Evolutionary conservation across 2,329 filamentous ascomycete genomes (phyloP).

Genomic region (Aspergillus flavus): DNA sequence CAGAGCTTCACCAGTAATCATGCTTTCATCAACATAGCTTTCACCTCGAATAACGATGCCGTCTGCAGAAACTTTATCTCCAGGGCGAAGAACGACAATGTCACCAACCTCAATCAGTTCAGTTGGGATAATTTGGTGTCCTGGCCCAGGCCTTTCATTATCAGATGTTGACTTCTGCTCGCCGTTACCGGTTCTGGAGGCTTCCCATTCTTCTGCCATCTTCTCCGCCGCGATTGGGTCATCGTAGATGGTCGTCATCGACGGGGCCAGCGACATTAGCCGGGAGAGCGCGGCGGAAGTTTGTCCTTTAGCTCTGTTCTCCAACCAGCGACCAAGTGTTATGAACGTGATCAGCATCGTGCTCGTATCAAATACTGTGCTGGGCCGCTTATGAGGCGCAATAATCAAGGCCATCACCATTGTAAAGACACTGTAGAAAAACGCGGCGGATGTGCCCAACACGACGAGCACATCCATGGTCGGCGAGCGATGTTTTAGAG

Average conservation of each 20-base stretch:
- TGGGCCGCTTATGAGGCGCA: conserved; percentile 77
- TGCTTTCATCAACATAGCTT: conserved; percentile 94
- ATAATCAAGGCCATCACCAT: conserved; percentile 80
- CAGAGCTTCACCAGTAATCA: conserved; percentile 98
- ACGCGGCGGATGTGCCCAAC: conserved; percentile 89
- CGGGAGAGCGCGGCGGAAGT: conserved; percentile 91
- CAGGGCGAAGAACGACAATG: conserved; percentile 87
- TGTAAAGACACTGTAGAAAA: conserved; percentile 88
- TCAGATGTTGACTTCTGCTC: conserved; percentile 17
- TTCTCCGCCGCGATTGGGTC: conserved; percentile 94
- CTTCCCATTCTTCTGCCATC: conserved; percentile 76
- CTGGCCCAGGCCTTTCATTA: conserved; percentile 52
- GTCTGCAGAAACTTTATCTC: conserved; percentile 95
- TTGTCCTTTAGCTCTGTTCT: conserved; percentile 93
- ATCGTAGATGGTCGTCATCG: conserved; percentile 94
- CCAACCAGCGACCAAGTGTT: conserved; percentile 83
- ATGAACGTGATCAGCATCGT: conserved; percentile 98
- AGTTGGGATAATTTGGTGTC: conserved; percentile 85
- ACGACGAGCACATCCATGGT: conserved; percentile 98
- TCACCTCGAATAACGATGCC: conserved; percentile 84
- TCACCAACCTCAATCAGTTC: conserved; percentile 94
- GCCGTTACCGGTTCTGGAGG: conserved; percentile 10
- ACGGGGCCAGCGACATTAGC: conserved; percentile 93
- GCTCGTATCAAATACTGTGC: conserved; percentile 94
- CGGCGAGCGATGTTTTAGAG: conserved; percentile 82